These are phyloP conservation scores for Cryptococcus hybrid DNA, from an alignment of 1,284 basidiomycete genomes.

Conservation along the genomic window DNA sequence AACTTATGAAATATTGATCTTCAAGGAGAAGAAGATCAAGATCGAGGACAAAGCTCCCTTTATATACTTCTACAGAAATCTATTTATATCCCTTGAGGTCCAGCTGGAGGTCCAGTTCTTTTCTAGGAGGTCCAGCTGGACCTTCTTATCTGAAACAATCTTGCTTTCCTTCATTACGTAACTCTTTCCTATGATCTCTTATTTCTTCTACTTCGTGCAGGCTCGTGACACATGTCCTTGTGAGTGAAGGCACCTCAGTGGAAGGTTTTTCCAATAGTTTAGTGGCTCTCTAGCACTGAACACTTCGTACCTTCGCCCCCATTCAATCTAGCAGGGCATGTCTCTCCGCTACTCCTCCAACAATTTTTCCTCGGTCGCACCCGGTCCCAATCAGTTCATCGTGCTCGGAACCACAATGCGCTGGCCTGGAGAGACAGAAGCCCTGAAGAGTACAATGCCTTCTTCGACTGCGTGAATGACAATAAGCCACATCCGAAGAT, in stretches of 20 bases:
- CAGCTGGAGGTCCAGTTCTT: too few species aligned
- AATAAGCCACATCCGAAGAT: background rate
- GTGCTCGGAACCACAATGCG: constrained; percentile 17
- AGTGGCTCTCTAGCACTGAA: constrained; percentile 25
- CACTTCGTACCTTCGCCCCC: constrained; percentile 11
- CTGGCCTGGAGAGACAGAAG: background rate
- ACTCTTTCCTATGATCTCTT: too few species aligned
- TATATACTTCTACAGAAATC: too few species aligned
- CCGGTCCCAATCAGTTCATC: constrained; percentile 32
- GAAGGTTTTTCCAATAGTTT: constrained; percentile 24
- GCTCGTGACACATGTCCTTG: constrained; percentile 18
- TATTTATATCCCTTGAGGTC: too few species aligned
- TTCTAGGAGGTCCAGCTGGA: too few species aligned
- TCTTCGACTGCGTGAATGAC: background rate
- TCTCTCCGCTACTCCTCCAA: constrained; percentile 29
- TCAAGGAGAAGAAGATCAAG: too few species aligned
- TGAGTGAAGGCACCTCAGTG: constrained; percentile 15
- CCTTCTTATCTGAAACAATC: too few species aligned
- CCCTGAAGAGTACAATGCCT: background rate
- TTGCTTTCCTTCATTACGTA: too few species aligned
- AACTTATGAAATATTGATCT: too few species aligned
- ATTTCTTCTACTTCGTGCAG: too few species aligned
- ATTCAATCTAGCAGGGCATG: constrained; percentile 20
- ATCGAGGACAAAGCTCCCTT: too few species aligned
- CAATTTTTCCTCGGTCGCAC: constrained; percentile 36